Conservation (phyloP, 495 filamentous ascomycete species). For the Podospora conica region DNA sequence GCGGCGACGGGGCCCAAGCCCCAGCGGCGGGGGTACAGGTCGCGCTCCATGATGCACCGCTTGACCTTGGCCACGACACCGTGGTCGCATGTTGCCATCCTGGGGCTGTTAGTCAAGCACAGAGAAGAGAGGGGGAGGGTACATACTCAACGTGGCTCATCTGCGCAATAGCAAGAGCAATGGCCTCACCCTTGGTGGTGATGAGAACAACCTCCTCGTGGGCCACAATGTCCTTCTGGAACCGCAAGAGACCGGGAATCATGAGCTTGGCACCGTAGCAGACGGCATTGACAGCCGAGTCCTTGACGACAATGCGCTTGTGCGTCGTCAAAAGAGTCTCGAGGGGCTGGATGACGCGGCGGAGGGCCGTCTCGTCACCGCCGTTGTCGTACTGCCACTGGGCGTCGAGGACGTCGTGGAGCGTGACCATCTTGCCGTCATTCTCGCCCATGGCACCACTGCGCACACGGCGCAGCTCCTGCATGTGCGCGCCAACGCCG, state of each 20-base stretch:
- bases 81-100: slow-evolving; percentile 82
- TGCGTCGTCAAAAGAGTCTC: slow-evolving; percentile 87
- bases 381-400: slow-evolving; percentile 91
- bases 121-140: neutral
- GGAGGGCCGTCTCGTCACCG: slow-evolving; percentile 79
- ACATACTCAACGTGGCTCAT: slow-evolving; percentile 50
- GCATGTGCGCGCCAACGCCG: slow-evolving; percentile 97
- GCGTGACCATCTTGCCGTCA: slow-evolving; percentile 71
- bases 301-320: slow-evolving; percentile 96
- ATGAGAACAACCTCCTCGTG: slow-evolving; percentile 71
- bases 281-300: slow-evolving; percentile 89
- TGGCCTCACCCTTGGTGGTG: slow-evolving; percentile 97
- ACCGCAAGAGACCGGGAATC: slow-evolving; percentile 90
- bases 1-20: slow-evolving; percentile 82
- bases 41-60: slow-evolving; percentile 96
- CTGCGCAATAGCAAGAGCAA: slow-evolving; percentile 88
- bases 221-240: slow-evolving; percentile 69
- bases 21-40: slow-evolving; percentile 92
- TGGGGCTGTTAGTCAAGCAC: slow-evolving; percentile 3
- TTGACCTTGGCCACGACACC: slow-evolving; percentile 97
- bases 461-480: slow-evolving; percentile 90
- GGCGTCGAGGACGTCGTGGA: slow-evolving; percentile 93
- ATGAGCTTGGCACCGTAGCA: slow-evolving; percentile 98
- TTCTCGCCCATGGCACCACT: slow-evolving; percentile 91
- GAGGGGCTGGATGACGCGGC: slow-evolving; percentile 80